These are phyloP conservation scores for Yamadazyma akitaensis DNA, from an alignment of 805 yeast species.

Conservation along the genomic window DNA sequence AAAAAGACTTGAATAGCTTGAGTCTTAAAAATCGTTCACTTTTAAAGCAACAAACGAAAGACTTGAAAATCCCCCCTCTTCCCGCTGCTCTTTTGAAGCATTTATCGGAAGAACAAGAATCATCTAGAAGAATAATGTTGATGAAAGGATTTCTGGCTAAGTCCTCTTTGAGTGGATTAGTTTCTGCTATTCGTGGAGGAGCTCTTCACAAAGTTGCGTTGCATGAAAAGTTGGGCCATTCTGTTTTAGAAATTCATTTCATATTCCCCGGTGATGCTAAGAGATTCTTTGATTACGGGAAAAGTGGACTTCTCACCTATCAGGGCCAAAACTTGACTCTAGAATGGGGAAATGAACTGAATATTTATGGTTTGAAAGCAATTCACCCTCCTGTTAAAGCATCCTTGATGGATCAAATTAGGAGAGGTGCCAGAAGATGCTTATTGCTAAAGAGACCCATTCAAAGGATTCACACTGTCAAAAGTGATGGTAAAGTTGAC, in stretches of 20 bases:
- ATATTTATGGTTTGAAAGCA: conserved; percentile 19
- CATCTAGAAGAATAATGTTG: conserved; percentile 27
- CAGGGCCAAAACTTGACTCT: conserved; percentile 53
- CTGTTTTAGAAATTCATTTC: conserved; percentile 48
- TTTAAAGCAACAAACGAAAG: not conserved
- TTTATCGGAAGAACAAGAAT: not conserved
- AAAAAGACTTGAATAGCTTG: not conserved
- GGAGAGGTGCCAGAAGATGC: conserved; percentile 53
- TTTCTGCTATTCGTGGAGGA: conserved; percentile 65
- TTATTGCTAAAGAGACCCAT: conserved; percentile 33
- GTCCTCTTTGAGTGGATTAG: conserved; percentile 47
- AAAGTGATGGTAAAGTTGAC: not conserved
- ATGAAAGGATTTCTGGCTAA: conserved; percentile 37
- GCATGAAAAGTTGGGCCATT: conserved; percentile 13
- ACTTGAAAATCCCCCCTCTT: not conserved
- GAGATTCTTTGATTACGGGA: conserved; percentile 48
- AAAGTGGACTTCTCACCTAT: conserved; percentile 52
- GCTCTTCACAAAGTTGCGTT: conserved; percentile 54
- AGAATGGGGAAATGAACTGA: conserved; percentile 41
- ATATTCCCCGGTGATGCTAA: conserved; percentile 51
- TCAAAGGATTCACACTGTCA: conserved; percentile 18
- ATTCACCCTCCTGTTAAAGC: conserved; percentile 22
- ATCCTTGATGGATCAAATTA: conserved; percentile 29
- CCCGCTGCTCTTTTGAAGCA: not conserved
- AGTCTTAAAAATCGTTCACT: not conserved